Base-by-base conservation (phyloP, 305 asterid species). In the Ilex paraguariensis region DNA sequence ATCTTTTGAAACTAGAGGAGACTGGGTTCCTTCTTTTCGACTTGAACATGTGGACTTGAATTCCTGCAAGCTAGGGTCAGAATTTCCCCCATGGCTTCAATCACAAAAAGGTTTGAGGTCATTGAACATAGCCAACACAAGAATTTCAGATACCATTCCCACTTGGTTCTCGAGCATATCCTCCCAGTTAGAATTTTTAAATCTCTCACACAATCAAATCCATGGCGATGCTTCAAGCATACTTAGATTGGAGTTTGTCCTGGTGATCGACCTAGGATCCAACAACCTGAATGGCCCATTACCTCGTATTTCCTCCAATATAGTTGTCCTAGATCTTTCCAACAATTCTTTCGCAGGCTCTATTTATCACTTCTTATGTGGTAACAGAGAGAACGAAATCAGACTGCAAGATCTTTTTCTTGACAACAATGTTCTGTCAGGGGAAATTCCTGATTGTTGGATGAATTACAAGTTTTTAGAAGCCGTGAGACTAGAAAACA, bases 101-200 rank as follows among this genome's bases (percentile, higher is more conserved):
- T 13, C 31, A 10, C 59, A 55, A 13, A 55, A 8, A 55, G 10
- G 14, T 55, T 55, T 55, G 6, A 16, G 7, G 13, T 28, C 14
- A 5, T 30, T 55, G 33, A 13, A 21, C 59, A 1, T 55, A 14
- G 13, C 36, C 32, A 30, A 30, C 14, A 55, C 59, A 55, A 10
- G 39, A 7, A 55, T 55, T 55, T 55, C 59, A 55, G 59, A 55
- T 3, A 5, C 31, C 59, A 55, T 55, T 10, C 59, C 59, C 33
- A 13, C 6, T 31, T 55, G 36, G 39, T 55, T 55, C 7, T 55
- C 31, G 59, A 55, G 32, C 10, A 6, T 10, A 21, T 55, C 39
- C 11, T 10, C 59, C 59, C 14, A 30, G 0, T 5, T 55, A 55
- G 11, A 14, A 31, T 8, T 5, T 55, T 30, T 55, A 55, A 13